phyloP scores from a whole-genome alignment of 1,139 yeast species.

The Blastobotrys capitulatus region DNA sequence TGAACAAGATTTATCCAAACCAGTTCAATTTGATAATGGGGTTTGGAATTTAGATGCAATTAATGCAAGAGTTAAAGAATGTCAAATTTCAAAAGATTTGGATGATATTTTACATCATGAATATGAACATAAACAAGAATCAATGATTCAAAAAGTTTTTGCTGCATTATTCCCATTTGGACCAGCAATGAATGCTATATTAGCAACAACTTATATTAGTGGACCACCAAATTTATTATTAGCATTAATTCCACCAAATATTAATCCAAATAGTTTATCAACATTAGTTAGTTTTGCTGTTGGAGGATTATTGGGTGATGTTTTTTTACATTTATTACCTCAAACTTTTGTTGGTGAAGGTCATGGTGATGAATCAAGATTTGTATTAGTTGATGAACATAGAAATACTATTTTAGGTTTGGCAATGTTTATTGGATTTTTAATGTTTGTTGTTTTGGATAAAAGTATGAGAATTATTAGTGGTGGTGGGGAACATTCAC shows the following conservation, averaged over 20 bases:
- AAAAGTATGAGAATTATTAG: conserved; percentile 48
- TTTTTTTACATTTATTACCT: conserved; percentile 59
- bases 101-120: conserved; percentile 25
- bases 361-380: conserved; percentile 37
- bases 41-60: conserved; percentile 35
- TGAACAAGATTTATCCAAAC: neutral
- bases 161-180: conserved; percentile 45
- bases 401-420: conserved; percentile 46
- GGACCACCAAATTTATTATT: conserved; percentile 56
- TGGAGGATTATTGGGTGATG: conserved; percentile 67
- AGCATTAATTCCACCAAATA: conserved; percentile 45
- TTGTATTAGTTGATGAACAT: conserved; percentile 45
- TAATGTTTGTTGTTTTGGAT: conserved; percentile 51
- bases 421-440: conserved; percentile 52
- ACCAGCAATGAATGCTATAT: conserved; percentile 51
- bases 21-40: conserved; percentile 34
- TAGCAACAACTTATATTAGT: conserved; percentile 58
- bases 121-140: conserved; percentile 24
- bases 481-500: conserved; percentile 29
- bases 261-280: conserved; percentile 43
- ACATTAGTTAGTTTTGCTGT: conserved; percentile 59
- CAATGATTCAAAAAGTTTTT: conserved; percentile 25
- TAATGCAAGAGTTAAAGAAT: conserved; percentile 24
- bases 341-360: conserved; percentile 53
- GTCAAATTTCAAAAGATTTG: conserved; percentile 37